A percentile compares a stretch with the other conserved stretches of the same genome.
Evolutionary conservation across 495 filamentous ascomycete species (phyloP).

Genomic region (Aspergillus mulundensis): DNA sequence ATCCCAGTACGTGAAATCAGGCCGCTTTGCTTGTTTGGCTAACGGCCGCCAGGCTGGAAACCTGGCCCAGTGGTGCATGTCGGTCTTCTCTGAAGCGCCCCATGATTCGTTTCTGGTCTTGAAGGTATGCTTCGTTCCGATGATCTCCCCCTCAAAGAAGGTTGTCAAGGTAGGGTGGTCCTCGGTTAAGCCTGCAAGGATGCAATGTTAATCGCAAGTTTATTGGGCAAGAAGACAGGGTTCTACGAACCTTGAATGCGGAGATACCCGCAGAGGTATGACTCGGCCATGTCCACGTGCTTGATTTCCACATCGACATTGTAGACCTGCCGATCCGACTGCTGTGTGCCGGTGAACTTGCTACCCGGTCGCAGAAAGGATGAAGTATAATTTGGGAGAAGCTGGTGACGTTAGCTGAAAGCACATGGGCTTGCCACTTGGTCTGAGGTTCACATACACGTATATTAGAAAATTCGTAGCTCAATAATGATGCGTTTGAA

Average conservation of each 20-base stretch:
- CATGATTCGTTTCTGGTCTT: conserved; percentile 83
- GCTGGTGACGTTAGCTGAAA: conserved; percentile 26
- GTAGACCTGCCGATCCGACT: conserved; percentile 86
- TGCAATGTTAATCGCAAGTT: conserved; percentile 16
- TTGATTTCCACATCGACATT: conserved; percentile 97
- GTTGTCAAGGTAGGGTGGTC: conserved; percentile 96
- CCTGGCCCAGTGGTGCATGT: conserved; percentile 88
- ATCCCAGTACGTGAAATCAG: conserved; percentile 67
- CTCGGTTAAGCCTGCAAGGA: conserved; percentile 72
- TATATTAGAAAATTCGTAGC: conserved; percentile 63
- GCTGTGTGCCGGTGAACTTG: conserved; percentile 84
- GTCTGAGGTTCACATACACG: conserved; percentile 45
- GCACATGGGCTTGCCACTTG: not conserved
- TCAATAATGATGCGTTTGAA: conserved; percentile 47
- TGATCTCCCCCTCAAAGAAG: conserved; percentile 98
- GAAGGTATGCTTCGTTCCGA: conserved; percentile 92
- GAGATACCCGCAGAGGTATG: conserved; percentile 92
- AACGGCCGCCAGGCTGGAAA: conserved; percentile 83
- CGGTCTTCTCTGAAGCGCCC: conserved; percentile 89
- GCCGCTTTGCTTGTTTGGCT: conserved; percentile 68
- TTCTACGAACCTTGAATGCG: conserved; percentile 79
- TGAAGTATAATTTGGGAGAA: conserved; percentile 57
- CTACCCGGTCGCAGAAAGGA: conserved; percentile 85
- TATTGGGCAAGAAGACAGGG: not conserved
- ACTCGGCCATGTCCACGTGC: conserved; percentile 90